Evolutionary conservation across 306 rosid species (phyloP), one percentile per base, ranked within the genome.

Genomic region (Cucumis hystrix): DNA sequence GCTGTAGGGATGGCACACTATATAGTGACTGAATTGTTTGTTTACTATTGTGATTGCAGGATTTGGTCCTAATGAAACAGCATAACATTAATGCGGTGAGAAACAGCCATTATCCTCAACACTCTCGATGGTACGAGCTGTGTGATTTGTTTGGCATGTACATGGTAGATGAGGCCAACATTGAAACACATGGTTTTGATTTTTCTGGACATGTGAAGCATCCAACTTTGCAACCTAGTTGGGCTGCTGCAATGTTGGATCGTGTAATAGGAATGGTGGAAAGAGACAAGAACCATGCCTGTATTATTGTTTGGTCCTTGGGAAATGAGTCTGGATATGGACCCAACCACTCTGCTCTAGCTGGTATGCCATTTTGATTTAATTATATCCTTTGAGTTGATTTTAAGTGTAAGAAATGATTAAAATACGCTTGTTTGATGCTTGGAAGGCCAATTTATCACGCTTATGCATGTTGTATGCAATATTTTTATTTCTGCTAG

Each of bases 101-200:
- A 85, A 95, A 95, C 85, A 92, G 98, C 81, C 98, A 95, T 88
- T 95, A 95, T 86, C 98, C 98, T 52, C 97, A 95, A 81, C 98
- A 95, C 86, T 85, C 96, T 13, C 96, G 97, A 58, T 95, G 98
- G 98, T 95, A 95, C 1, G 97, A 95, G 84, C 86, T 95, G 56
- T 95, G 98, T 47, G 97, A 92, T 85, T 78, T 95, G 61, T 92
- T 95, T 79, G 97, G 98, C 87, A 79, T 95, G 91, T 95, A 95
- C 86, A 90, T 95, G 98, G 88, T 95, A 82, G 98, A 95, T 78
- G 98, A 95, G 87, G 98, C 98, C 82, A 95, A 95, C 73, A 95
- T 95, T 39, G 98, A 90, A 87, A 88, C 98, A 14, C 98, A 95
- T 64, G 96, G 90, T 79, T 95, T 95, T 57, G 97, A 92, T 85